phyloP scores from a whole-genome alignment of 139 green algal species.

The Coelastrella sp. region DNA sequence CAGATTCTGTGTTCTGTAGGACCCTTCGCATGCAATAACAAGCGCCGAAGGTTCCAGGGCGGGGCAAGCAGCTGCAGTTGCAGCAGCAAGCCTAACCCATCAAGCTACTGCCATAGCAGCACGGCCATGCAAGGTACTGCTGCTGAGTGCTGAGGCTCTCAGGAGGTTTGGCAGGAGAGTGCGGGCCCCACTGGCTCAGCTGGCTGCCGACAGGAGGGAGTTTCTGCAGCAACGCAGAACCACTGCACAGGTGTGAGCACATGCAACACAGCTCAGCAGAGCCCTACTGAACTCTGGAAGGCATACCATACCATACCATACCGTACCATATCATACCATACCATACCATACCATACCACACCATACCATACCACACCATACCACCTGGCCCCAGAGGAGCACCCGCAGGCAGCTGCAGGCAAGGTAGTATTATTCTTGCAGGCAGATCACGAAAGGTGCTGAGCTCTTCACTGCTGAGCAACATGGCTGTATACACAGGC shows the following conservation, averaged over 20 bases:
- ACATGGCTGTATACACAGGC: not conserved
- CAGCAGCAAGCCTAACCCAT: constrained; percentile 11
- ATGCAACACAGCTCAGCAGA: not conserved
- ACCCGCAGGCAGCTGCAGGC: not conserved
- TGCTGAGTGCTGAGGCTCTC: constrained; percentile 10
- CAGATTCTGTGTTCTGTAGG: not conserved
- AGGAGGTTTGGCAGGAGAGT: constrained; percentile 37
- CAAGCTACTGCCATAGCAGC: constrained; percentile 19
- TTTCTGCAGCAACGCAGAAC: constrained; percentile 7
- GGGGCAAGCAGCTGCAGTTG: not conserved
- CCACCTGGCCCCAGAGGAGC: no score
- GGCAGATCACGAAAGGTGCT: not conserved
- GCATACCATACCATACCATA: no score
- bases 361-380: no score
- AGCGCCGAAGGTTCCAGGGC: not conserved
- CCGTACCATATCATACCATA: no score
- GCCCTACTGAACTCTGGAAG: not conserved
- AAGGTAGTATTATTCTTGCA: not conserved
- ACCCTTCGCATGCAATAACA: constrained; percentile 16
- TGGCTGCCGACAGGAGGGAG: not conserved
- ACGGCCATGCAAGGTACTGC: constrained; percentile 18
- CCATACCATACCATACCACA: no score
- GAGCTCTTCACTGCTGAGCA: not conserved
- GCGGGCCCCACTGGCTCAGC: constrained; percentile 18
- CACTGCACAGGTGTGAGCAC: constrained; percentile 14